These are phyloP conservation scores for Ceratocystis huliohia DNA, from an alignment of 2,329 filamentous ascomycete genomes.

Conservation along the genomic window DNA sequence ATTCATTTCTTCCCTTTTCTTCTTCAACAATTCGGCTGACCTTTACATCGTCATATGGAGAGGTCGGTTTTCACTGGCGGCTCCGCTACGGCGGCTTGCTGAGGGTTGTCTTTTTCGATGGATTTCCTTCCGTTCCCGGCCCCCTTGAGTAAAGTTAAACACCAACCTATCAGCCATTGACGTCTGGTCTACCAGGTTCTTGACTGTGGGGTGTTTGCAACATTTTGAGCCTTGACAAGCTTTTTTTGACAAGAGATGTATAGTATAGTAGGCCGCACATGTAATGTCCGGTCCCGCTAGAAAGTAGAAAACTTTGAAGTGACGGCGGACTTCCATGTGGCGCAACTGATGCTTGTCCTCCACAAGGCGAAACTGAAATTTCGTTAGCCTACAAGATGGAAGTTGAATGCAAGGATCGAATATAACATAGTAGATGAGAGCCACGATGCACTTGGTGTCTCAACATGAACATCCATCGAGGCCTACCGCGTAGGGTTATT, in stretches of 20 bases:
- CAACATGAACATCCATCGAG: too few species aligned
- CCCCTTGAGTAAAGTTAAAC: conserved; percentile 36
- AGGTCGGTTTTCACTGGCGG: conserved; percentile 33
- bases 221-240: conserved; percentile 25
- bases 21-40: conserved; percentile 36
- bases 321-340: too few species aligned
- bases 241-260: background rate
- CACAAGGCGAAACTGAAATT: too few species aligned
- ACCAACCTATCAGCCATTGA: conserved; percentile 37
- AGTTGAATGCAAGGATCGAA: too few species aligned
- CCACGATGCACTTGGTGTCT: too few species aligned
- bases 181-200: conserved; percentile 32
- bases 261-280: too few species aligned
- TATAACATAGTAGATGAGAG: too few species aligned
- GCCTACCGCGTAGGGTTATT: too few species aligned
- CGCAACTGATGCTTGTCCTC: too few species aligned
- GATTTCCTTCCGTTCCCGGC: conserved; percentile 45
- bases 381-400: too few species aligned
- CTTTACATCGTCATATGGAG: conserved; percentile 42
- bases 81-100: conserved; percentile 44
- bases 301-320: too few species aligned
- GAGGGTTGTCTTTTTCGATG: conserved; percentile 38
- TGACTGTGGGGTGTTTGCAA: conserved; percentile 42
- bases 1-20: conserved; percentile 26
- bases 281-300: too few species aligned